A percentile compares a stretch with the other conserved stretches of the same genome.
Evolutionary conservation across 805 yeast species (phyloP).

Genomic region (Sugiyamaella mastotermitis): DNA sequence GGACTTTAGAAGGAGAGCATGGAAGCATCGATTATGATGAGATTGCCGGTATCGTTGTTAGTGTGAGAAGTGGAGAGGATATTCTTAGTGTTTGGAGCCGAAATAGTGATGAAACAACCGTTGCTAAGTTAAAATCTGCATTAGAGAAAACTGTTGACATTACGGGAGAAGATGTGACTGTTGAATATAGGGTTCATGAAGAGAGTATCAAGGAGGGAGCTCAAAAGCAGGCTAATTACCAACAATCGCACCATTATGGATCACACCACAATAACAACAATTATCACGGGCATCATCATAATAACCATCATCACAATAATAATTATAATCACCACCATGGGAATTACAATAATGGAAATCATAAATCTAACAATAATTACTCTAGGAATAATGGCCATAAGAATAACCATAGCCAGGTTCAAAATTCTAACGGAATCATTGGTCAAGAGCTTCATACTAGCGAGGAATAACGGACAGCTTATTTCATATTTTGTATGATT

Average conservation of each 20-base stretch:
- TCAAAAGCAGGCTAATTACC: conserved; percentile 16
- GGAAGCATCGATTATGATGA: conserved; percentile 33
- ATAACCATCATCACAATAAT: conserved; percentile 1
- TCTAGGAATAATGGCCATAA: no score
- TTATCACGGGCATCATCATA: no score
- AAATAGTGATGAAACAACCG: conserved; percentile 27
- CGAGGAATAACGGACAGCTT: no score
- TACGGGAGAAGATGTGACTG: conserved; percentile 9
- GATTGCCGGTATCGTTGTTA: conserved; percentile 53
- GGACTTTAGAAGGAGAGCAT: no score
- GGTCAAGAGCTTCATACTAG: no score
- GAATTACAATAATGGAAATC: no score
- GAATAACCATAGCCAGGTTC: no score
- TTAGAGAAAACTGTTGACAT: conserved; percentile 17
- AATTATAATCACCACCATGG: not conserved
- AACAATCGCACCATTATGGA: not conserved
- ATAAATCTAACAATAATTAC: no score
- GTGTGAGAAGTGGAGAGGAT: conserved; percentile 55
- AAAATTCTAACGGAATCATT: no score
- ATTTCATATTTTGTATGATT: no score
- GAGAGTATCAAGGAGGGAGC: conserved; percentile 27
- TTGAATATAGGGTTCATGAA: conserved; percentile 28
- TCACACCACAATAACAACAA: not conserved
- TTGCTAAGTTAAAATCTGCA: conserved; percentile 19
- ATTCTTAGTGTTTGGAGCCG: conserved; percentile 59